phyloP scores from a whole-genome alignment of 176 grass and related monocot genomes.

The Rhipidocladum racemiflorum region DNA sequence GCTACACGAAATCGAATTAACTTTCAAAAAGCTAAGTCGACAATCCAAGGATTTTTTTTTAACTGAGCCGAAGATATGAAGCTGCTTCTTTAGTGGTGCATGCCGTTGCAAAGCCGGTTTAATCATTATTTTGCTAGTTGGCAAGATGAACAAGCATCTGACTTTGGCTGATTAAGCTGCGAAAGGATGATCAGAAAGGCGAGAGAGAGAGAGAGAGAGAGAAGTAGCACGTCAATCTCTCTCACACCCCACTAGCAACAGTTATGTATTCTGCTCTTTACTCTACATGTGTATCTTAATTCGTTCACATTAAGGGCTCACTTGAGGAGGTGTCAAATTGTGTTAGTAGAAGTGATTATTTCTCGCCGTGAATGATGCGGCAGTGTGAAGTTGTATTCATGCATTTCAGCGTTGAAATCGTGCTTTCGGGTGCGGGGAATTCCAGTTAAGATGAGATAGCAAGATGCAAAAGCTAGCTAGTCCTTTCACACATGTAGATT shows the following conservation, averaged over 20 bases:
- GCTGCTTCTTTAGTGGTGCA: slow-evolving; percentile 24
- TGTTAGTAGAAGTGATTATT: background rate
- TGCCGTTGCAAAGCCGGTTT: slow-evolving; percentile 19
- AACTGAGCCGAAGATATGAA: background rate
- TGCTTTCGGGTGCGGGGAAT: background rate
- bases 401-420: background rate
- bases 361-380: background rate
- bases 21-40: slow-evolving; percentile 5
- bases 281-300: background rate
- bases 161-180: slow-evolving; percentile 5
- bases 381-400: background rate
- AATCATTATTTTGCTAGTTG: slow-evolving; percentile 16
- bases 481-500: background rate
- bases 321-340: background rate
- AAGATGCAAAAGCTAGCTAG: background rate
- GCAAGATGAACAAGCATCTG: slow-evolving; percentile 26
- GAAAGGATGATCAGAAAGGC: background rate
- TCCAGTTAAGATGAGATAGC: background rate
- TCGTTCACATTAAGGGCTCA: background rate
- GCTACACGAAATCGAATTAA: background rate
- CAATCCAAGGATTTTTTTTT: slow-evolving; percentile 14
- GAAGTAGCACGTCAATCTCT: slow-evolving; percentile 24
- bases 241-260: slow-evolving; percentile 34
- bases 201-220: background rate
- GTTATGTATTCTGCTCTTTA: background rate